Conservation (phyloP, 495 filamentous ascomycete species). For the Talaromyces trachyspermus region DNA sequence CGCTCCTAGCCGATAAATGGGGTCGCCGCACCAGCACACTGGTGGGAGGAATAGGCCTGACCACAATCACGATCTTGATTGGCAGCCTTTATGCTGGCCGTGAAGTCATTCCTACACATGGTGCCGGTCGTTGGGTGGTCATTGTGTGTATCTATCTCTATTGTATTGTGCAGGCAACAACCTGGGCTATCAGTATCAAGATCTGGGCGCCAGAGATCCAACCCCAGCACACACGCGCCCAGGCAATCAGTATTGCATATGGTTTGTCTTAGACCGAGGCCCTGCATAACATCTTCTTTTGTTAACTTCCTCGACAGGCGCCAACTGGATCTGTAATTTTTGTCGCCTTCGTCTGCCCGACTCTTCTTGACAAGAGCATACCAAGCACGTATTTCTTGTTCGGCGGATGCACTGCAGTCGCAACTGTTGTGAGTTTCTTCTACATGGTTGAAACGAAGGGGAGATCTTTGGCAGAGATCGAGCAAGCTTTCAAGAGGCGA, state of each 20-base stretch:
- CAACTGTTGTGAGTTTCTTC: constrained; percentile 38
- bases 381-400: constrained; percentile 57
- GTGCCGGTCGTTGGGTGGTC: constrained; percentile 48
- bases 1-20: constrained; percentile 52
- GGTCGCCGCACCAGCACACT: constrained; percentile 49
- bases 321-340: constrained; percentile 41
- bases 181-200: constrained; percentile 50
- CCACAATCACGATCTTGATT: constrained; percentile 38
- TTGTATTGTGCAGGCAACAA: constrained; percentile 30
- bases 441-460: constrained; percentile 59
- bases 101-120: constrained; percentile 32
- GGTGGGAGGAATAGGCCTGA: constrained; percentile 43
- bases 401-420: constrained; percentile 39
- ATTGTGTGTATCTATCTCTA: constrained; percentile 43
- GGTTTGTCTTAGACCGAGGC: constrained; percentile 36
- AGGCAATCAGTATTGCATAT: constrained; percentile 38
- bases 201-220: constrained; percentile 51
- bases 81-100: constrained; percentile 43
- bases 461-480: constrained; percentile 47
- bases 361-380: constrained; percentile 47
- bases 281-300: neutral
- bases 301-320: constrained; percentile 8
- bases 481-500: constrained; percentile 37
- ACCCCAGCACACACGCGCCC: constrained; percentile 43
- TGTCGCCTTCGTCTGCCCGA: constrained; percentile 55